Evolutionary conservation across 306 rosid genomes (phyloP).

Genomic region (Rosa multiflora): DNA sequence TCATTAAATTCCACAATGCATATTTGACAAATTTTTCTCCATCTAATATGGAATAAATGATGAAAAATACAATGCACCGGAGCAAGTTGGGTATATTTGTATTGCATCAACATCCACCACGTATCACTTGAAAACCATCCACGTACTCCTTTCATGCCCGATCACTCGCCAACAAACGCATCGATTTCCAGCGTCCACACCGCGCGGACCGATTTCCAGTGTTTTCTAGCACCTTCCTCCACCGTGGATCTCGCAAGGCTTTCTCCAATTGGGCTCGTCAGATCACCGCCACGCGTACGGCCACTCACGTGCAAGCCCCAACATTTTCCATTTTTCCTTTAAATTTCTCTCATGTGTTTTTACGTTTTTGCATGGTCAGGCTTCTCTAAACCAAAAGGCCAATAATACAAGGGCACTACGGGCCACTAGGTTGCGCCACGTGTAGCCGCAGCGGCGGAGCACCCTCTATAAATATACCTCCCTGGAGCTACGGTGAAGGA

Average conservation of each 20-base stretch:
- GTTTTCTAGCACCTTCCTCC: not conserved
- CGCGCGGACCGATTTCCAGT: not conserved
- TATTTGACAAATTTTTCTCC: no score
- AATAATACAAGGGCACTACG: not conserved
- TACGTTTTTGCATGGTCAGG: slow-evolving; percentile 29
- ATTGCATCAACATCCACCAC: not conserved
- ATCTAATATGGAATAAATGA: no score
- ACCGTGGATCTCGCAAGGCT: not conserved
- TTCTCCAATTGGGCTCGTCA: not conserved
- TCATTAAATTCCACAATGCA: no score
- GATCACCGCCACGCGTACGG: not conserved
- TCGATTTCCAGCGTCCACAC: not conserved
- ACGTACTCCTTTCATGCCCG: not conserved
- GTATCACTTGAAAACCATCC: not conserved
- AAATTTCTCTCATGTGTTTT: no score
- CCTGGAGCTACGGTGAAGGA: not conserved
- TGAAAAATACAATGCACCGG: no score
- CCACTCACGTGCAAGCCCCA: not conserved
- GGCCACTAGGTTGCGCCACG: slow-evolving; percentile 39
- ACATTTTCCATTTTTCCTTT: not conserved
- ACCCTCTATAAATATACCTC: slow-evolving; percentile 37
- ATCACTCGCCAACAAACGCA: not conserved
- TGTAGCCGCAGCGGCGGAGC: slow-evolving; percentile 6
- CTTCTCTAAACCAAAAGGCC: not conserved
- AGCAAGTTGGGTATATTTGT: no score